A percentile compares a stretch with the other conserved stretches of the same genome.
Evolutionary conservation across 768 basidiomycete genomes (phyloP).

Genomic region (Kwoniella botswanensis): DNA sequence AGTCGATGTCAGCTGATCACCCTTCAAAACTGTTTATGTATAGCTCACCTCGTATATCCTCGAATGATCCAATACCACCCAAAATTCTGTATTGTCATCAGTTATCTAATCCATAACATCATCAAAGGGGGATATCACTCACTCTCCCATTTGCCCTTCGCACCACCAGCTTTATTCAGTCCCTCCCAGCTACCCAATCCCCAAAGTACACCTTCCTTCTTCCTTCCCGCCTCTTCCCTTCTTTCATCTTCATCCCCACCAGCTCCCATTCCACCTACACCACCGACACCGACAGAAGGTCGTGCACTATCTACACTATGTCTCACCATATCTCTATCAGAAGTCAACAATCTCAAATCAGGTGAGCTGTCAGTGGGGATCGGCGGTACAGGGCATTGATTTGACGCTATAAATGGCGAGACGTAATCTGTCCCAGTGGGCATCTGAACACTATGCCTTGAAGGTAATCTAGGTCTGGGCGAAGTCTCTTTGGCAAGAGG

Average conservation of each 20-base stretch:
- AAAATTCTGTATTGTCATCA: conserved; percentile 41
- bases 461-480: conserved; percentile 22
- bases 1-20: neutral
- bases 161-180: conserved; percentile 38
- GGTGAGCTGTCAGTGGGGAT: conserved; percentile 10
- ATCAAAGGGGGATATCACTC: conserved; percentile 23
- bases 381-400: neutral
- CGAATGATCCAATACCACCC: conserved; percentile 57
- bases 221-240: conserved; percentile 51
- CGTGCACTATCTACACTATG: conserved; percentile 14
- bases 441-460: conserved; percentile 32
- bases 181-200: conserved; percentile 55
- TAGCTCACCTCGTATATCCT: conserved; percentile 53
- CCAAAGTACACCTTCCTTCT: conserved; percentile 58
- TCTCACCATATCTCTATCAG: neutral
- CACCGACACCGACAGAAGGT: conserved; percentile 21
- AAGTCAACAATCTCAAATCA: conserved; percentile 11
- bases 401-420: conserved; percentile 21
- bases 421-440: conserved; percentile 25
- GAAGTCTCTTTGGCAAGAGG: neutral
- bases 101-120: neutral
- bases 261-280: conserved; percentile 36
- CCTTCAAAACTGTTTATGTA: too few species aligned
- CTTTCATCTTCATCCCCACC: conserved; percentile 46
- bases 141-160: conserved; percentile 57